phyloP scores from a whole-genome alignment of 257 asterid genomes.

The Solanum chilense region DNA sequence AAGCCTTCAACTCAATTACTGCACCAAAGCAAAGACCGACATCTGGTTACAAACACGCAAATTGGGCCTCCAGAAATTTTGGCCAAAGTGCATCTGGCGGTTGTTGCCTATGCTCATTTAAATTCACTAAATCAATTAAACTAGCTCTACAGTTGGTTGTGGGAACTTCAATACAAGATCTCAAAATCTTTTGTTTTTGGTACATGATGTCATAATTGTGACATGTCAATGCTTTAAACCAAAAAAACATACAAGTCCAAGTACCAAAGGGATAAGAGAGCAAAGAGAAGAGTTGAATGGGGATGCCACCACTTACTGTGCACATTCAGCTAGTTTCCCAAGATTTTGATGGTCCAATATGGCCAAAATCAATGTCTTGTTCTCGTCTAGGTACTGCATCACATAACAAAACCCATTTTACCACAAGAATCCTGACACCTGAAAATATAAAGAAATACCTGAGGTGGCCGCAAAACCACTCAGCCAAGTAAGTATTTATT shows the following conservation, averaged over 20 bases:
- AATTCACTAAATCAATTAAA: not conserved
- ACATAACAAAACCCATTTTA: not conserved
- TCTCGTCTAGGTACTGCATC: conserved; percentile 90
- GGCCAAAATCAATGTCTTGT: conserved; percentile 87
- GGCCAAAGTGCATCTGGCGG: not conserved
- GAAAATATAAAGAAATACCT: not conserved
- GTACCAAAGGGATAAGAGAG: not conserved
- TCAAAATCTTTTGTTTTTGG: not conserved
- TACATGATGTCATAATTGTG: not conserved
- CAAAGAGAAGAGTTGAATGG: not conserved
- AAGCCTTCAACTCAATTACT: not conserved
- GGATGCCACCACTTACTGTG: conserved; percentile 57
- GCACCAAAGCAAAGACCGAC: not conserved
- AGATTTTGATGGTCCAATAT: conserved; percentile 90
- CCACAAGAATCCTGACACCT: not conserved
- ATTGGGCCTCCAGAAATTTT: not conserved
- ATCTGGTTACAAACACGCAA: not conserved
- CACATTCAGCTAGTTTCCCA: conserved; percentile 94
- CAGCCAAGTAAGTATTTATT: not conserved
- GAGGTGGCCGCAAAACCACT: not conserved
- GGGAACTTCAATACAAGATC: not conserved
- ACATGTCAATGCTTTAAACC: not conserved
- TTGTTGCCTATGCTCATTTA: not conserved
- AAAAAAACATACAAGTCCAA: not conserved
- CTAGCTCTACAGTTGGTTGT: not conserved